Conservation (phyloP, 1,284 basidiomycete species). For the Sanghuangporus baumii region DNA sequence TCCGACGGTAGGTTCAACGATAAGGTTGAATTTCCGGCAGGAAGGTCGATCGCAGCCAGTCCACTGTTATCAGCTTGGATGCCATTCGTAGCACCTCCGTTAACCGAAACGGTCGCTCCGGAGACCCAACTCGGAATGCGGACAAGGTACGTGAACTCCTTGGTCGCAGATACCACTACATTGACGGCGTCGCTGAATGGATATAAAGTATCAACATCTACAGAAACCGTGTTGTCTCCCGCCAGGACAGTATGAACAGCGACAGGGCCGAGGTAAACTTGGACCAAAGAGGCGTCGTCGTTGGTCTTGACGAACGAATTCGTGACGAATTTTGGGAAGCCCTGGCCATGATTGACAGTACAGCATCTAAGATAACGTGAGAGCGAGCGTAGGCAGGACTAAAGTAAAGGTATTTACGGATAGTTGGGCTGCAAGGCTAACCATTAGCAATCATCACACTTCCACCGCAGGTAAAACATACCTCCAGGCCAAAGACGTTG, state of each 20-base stretch:
- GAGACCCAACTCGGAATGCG: conserved; percentile 53
- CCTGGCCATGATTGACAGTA: conserved; percentile 57
- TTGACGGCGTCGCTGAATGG: conserved; percentile 50
- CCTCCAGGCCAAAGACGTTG: conserved; percentile 48
- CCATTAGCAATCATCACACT: background rate
- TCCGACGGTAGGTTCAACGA: conserved; percentile 41
- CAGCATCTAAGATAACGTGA: conserved; percentile 37
- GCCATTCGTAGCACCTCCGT: conserved; percentile 31
- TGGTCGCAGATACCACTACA: conserved; percentile 42
- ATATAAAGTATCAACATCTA: conserved; percentile 47
- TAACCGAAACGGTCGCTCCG: conserved; percentile 43
- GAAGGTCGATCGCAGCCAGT: conserved; percentile 39
- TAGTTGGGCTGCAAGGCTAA: conserved; percentile 31
- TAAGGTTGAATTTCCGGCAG: conserved; percentile 41
- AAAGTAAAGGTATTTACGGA: conserved; percentile 28
- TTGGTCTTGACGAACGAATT: conserved; percentile 50
- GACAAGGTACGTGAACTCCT: conserved; percentile 47
- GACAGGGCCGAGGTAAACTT: conserved; percentile 54
- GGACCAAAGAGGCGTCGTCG: conserved; percentile 43
- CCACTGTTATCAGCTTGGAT: conserved; percentile 39
- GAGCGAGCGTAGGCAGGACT: background rate
- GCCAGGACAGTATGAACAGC: conserved; percentile 38
- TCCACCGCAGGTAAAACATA: background rate
- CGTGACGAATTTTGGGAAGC: conserved; percentile 57
- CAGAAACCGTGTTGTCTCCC: conserved; percentile 44